Evolutionary conservation across 495 filamentous ascomycete species (phyloP), one percentile per base, ranked within the genome.

Genomic region (Opeltia flavorubescens): DNA sequence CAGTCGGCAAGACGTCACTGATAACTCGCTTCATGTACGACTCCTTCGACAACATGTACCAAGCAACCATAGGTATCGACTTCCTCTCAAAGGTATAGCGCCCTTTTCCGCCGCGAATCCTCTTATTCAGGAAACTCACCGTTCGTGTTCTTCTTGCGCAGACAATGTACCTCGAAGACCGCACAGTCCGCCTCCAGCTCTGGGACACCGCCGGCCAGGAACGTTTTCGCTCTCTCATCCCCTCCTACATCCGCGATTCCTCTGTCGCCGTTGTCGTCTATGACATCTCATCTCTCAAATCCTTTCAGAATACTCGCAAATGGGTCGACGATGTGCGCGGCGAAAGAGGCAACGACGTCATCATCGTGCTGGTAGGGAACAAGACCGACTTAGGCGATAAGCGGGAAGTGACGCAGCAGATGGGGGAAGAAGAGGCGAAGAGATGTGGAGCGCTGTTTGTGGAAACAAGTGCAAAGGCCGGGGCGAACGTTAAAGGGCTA

Each of bases 21-120:
- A 98, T 98, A 62, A 98, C 91, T 46, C 82, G 91, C 48, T 98
- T 98, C 71, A 98, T 98, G 91, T 98, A 98, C 73, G 91, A 98
- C 67, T 95, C 91, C 28, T 98, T 98, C 76, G 93, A 98, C 72
- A 95, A 94, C 69, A 96, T 89, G 77, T 98, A 98, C 66, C 91
- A 98, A 67, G 91, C 91, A 36, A 98, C 91, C 45, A 98, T 98
- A 59, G 91, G 91, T 62, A 98, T 98, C 67, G 91, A 98, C 69
- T 98, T 98, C 61, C 79, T 98, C 52, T 95, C 89, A 53, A 98
- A 98, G 80, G 86, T 84, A 74, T 50, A 60, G 45, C 31, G 46
- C 30, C 28, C 31, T 24, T 24, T 33, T 8, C 26, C 40, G 1
- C 2, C 48, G 7, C 13, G 20, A 21, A 7, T 17, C 0, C 26